phyloP scores from a whole-genome alignment of 192 early-diverging fungal species.

The Phycomyces nitens region DNA sequence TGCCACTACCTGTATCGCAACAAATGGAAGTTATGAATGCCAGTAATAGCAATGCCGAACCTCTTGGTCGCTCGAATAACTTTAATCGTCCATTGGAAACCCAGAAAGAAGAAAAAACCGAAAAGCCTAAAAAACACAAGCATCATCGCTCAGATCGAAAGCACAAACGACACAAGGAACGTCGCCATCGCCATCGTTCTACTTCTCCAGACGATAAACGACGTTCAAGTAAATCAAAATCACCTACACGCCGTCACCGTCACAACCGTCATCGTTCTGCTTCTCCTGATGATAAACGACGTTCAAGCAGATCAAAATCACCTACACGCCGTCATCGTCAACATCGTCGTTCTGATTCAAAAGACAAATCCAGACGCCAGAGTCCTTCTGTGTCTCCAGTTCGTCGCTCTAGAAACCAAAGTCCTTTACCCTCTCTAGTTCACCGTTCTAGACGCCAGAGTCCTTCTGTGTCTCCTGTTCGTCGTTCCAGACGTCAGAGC shows the following conservation, averaged over 20 bases:
- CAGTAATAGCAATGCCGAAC: not conserved
- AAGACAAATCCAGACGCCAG: too few species aligned
- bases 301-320: not conserved
- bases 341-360: not conserved
- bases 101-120: conserved; percentile 35
- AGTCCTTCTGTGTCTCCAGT: too few species aligned
- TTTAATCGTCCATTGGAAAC: not conserved
- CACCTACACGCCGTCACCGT: conserved; percentile 7
- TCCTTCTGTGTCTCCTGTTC: too few species aligned
- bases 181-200: not conserved
- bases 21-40: conserved; percentile 10
- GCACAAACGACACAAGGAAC: conserved; percentile 33
- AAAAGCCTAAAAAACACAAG: conserved; percentile 56
- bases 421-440: too few species aligned
- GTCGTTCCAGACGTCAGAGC: too few species aligned
- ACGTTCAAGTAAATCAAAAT: not conserved
- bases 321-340: conserved; percentile 8
- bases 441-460: too few species aligned
- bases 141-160: conserved; percentile 85
- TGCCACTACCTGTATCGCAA: not conserved
- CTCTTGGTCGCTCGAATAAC: too few species aligned
- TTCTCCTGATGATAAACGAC: not conserved
- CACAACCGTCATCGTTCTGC: not conserved
- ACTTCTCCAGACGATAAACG: not conserved
- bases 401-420: too few species aligned